Conservation (phyloP, 129 eudicot species). For the Saposhnikovia divaricata region DNA sequence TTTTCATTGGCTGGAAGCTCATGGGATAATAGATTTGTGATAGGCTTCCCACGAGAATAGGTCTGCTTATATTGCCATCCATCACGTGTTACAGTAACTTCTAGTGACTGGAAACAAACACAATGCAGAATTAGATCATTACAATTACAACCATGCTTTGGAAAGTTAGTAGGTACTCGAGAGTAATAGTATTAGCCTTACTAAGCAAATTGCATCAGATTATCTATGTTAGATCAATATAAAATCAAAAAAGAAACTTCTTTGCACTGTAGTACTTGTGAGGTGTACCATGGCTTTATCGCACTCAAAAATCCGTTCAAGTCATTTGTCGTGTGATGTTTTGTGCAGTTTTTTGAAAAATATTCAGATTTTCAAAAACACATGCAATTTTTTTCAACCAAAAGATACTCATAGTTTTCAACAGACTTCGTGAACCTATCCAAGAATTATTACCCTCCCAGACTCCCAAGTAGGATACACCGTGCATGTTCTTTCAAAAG, state of each 20-base stretch:
- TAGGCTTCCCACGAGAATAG: slow-evolving; percentile 87
- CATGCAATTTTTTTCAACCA: not conserved
- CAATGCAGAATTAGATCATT: not conserved
- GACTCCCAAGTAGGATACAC: not conserved
- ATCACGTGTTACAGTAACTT: slow-evolving; percentile 95
- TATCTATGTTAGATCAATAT: not conserved
- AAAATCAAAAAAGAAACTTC: too few species aligned
- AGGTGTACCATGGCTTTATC: not conserved
- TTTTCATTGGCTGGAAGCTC: slow-evolving; percentile 47
- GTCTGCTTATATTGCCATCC: slow-evolving; percentile 68
- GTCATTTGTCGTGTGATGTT: not conserved
- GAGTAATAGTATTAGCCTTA: not conserved
- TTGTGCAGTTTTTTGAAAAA: too few species aligned
- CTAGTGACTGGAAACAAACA: slow-evolving; percentile 49
- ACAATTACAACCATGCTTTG: not conserved
- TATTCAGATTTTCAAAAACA: not conserved
- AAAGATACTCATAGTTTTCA: not conserved
- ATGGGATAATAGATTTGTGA: slow-evolving; percentile 35
- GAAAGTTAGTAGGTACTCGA: not conserved
- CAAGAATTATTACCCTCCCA: not conserved
- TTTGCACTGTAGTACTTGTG: too few species aligned
- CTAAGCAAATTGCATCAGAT: not conserved
- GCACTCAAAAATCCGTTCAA: too few species aligned
- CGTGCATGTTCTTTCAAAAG: not conserved
- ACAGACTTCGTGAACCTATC: not conserved